Evolutionary conservation across 1,284 basidiomycete species (phyloP), one percentile per base, ranked within the genome.

Genomic region (Austroboletus niveus): DNA sequence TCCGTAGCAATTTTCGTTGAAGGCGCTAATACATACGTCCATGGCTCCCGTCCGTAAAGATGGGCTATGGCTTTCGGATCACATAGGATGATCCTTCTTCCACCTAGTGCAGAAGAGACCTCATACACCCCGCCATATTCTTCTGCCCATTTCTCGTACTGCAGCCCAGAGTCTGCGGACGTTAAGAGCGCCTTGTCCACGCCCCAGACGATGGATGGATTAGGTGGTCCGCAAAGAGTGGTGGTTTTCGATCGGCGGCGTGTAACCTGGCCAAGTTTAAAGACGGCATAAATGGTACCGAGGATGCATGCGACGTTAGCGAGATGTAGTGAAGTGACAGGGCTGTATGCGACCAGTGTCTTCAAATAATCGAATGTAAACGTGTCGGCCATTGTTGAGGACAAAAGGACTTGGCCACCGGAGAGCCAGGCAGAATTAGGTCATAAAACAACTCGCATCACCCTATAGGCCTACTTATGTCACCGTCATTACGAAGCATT

Each of bases 51-150:
- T 0, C 72, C 68, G 53, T 77, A 80, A 49, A 81, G 75, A 54
- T 84, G 79, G 0, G 74, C 66, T 32, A 79, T 66, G 0, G 82
- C 82, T 57, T 77, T 81, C 0, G 80, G 77, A 56, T 85, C 83
- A 39, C 72, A 72, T 10, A 85, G 65, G 4, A 80, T 61, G 20
- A 83, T 64, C 20, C 62, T 64, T 8, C 56, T 69, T 0, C 63
- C 57, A 0, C 79, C 79, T 17, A 84, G 60, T 0, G 65, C 56
- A 0, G 60, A 59, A 1, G 79, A 72, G 22, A 80, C 55, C 41
- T 67, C 58, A 55, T 70, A 83, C 0, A 74, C 78, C 6, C 71
- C 61, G 5, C 82, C 82, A 43, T 80, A 82, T 47, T 77, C 63
- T 10, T 66, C 60, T 0, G 70, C 70, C 73, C 73, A 73, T 15